These are phyloP conservation scores for Cyberlindnera misumaiensis DNA, from an alignment of 805 yeast species.

Conservation along the genomic window DNA sequence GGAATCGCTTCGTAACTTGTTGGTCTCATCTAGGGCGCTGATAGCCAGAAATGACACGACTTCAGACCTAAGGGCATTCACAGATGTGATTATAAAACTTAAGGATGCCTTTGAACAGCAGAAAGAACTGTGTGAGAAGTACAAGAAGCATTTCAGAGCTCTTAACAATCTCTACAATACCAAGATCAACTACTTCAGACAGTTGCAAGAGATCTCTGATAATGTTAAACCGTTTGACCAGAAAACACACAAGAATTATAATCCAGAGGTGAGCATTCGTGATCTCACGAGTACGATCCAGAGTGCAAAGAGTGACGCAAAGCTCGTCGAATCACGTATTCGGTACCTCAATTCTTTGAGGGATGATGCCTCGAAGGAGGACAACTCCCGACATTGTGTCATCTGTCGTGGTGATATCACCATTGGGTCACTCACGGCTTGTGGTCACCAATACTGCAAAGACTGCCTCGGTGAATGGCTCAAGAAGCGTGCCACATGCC, in stretches of 20 bases:
- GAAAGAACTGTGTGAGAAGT: constrained; percentile 22
- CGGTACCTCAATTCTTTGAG: constrained; percentile 44
- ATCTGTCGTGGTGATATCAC: constrained; percentile 71
- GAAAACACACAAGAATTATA: constrained; percentile 15
- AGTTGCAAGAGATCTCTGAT: constrained; percentile 82
- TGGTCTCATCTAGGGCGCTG: constrained; percentile 12
- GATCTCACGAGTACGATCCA: neutral
- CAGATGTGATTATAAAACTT: constrained; percentile 10
- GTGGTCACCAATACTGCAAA: constrained; percentile 90
- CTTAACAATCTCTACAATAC: constrained; percentile 67
- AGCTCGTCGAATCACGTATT: constrained; percentile 30
- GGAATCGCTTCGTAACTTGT: constrained; percentile 9
- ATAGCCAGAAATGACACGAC: neutral
- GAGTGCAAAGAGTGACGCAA: neutral
- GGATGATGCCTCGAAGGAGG: constrained; percentile 17
- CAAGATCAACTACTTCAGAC: constrained; percentile 76
- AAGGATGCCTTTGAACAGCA: constrained; percentile 27
- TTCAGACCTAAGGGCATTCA: constrained; percentile 5
- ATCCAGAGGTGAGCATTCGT: neutral
- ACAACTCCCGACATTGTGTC: constrained; percentile 45
- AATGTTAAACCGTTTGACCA: constrained; percentile 51
- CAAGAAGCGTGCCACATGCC: constrained; percentile 52
- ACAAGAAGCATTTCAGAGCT: constrained; percentile 39
- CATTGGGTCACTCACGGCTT: constrained; percentile 74
- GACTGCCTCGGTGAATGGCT: constrained; percentile 79